Percentiles rank a stretch among this genome's conserved stretches.
Conservation (phyloP, 75 land plant species). For the Picea sitchensis region DNA sequence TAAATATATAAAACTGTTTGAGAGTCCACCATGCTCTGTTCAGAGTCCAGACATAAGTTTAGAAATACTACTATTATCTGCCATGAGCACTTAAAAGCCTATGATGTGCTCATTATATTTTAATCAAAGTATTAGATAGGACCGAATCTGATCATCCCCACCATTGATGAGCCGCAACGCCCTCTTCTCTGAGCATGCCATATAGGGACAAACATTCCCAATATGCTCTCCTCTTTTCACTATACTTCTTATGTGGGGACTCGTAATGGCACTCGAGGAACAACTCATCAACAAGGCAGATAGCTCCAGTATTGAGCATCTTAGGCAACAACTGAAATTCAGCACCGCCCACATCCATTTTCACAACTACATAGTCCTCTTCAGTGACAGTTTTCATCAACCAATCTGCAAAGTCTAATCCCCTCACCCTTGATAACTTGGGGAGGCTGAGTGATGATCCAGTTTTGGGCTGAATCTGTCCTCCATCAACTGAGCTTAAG, state of each 20-base stretch:
- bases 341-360: conserved; percentile 64
- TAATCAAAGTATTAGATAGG: background rate
- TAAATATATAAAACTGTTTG: no score
- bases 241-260: conserved; percentile 19
- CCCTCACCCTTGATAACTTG: conserved; percentile 16
- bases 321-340: conserved; percentile 63
- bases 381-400: conserved; percentile 37
- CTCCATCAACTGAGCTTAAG: conserved; percentile 5
- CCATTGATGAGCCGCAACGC: conserved; percentile 93
- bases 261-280: conserved; percentile 74
- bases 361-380: conserved; percentile 81
- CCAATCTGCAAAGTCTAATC: conserved; percentile 69
- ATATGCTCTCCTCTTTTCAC: conserved; percentile 31
- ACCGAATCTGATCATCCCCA: conserved; percentile 38
- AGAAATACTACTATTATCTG: no score
- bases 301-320: conserved; percentile 45
- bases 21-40: no score
- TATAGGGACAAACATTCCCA: conserved; percentile 76
- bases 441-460: background rate
- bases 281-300: conserved; percentile 76
- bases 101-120: no score
- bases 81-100: no score
- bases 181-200: conserved; percentile 52
- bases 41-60: no score
- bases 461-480: conserved; percentile 7